Evolutionary conservation across 2,329 filamentous ascomycete species (phyloP).

Genomic region (Helicocarpus griseus): DNA sequence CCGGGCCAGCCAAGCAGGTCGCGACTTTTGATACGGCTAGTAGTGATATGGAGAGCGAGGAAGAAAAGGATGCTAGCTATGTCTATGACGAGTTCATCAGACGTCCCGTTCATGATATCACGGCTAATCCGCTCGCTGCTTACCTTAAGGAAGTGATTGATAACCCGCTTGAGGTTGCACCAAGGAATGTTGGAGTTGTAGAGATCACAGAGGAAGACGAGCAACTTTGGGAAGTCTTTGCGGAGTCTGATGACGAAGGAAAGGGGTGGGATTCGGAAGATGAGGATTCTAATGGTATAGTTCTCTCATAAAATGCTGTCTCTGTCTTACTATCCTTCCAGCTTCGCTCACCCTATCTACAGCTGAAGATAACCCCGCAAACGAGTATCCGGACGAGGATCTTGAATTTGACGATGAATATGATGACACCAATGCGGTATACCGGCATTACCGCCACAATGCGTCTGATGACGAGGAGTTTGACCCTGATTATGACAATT

Average conservation of each 20-base stretch:
- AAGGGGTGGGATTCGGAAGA: slow-evolving; percentile 51
- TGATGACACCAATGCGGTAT: slow-evolving; percentile 28
- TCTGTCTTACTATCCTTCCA: background rate
- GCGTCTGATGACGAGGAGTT: slow-evolving; percentile 38
- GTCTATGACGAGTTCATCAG: slow-evolving; percentile 55
- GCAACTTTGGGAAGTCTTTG: slow-evolving; percentile 48
- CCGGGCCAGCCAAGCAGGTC: background rate
- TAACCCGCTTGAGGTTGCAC: slow-evolving; percentile 11
- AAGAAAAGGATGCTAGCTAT: slow-evolving; percentile 43
- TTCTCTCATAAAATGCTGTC: background rate
- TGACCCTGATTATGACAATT: slow-evolving; percentile 27
- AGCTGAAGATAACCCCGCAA: slow-evolving; percentile 42
- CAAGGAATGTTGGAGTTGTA: slow-evolving; percentile 31
- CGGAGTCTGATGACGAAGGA: slow-evolving; percentile 43
- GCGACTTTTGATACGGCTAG: slow-evolving; percentile 4
- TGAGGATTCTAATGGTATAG: slow-evolving; percentile 50
- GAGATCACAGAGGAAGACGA: slow-evolving; percentile 36
- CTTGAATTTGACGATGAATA: slow-evolving; percentile 39
- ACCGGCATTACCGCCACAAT: slow-evolving; percentile 31
- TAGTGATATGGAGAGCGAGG: slow-evolving; percentile 18
- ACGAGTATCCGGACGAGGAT: slow-evolving; percentile 44
- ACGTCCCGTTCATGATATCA: slow-evolving; percentile 28
- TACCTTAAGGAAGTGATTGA: slow-evolving; percentile 8
- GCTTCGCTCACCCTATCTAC: background rate
- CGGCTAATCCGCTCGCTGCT: slow-evolving; percentile 4